Conservation (phyloP, 2,329 filamentous ascomycete species). For the Verticillium longisporum region DNA sequence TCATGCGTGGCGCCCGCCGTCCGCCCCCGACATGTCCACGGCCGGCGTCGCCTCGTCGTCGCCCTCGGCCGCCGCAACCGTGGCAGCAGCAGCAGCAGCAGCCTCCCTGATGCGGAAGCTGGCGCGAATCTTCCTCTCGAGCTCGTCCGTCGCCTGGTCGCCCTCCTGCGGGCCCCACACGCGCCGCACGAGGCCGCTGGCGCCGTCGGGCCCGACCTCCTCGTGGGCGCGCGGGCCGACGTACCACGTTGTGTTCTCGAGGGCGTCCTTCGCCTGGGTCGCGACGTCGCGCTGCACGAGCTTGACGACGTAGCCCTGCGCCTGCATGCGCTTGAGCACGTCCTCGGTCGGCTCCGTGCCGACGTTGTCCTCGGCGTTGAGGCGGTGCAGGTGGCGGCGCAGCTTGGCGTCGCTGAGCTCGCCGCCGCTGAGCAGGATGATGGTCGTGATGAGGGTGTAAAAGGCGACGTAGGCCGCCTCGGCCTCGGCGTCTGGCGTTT, state of each 20-base stretch:
- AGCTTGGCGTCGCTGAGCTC: conserved; percentile 72
- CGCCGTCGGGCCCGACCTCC: conserved; percentile 73
- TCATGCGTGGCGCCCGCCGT: too few relatives aligned
- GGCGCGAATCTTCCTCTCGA: conserved; percentile 52
- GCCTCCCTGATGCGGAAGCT: conserved; percentile 51
- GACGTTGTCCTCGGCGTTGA: conserved; percentile 70
- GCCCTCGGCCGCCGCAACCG: conserved; percentile 13
- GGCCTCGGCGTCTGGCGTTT: conserved; percentile 54
- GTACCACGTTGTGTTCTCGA: conserved; percentile 73
- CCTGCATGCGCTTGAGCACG: conserved; percentile 66
- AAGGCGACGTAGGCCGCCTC: conserved; percentile 79
- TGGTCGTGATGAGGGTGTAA: conserved; percentile 70
- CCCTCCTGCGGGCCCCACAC: conserved; percentile 46
- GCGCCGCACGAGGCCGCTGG: conserved; percentile 60
- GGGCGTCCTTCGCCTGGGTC: conserved; percentile 49
- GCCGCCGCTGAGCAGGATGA: conserved; percentile 71
- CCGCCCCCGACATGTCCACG: background rate
- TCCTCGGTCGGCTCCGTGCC: conserved; percentile 70
- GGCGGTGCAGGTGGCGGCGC: conserved; percentile 63
- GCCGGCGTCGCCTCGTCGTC: conserved; percentile 15
- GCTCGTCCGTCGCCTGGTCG: conserved; percentile 38
- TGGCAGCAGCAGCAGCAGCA: conserved; percentile 5
- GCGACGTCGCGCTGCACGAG: conserved; percentile 54
- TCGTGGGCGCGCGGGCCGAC: conserved; percentile 80
- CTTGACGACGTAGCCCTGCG: conserved; percentile 77